Evolutionary conservation across 2,329 filamentous ascomycete genomes (phyloP).

Genomic region (Colletotrichum cereale): DNA sequence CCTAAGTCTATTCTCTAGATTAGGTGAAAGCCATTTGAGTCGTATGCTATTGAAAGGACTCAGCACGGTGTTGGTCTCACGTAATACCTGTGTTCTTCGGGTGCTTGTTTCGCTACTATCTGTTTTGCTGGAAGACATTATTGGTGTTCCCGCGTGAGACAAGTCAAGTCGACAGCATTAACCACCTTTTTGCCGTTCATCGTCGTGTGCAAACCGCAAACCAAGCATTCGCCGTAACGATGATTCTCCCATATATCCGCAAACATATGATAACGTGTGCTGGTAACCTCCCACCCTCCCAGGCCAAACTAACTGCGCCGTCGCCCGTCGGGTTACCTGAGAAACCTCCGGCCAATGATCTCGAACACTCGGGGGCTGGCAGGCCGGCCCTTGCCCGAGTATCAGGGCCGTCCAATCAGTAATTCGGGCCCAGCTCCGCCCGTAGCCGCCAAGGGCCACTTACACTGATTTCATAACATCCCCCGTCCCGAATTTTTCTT

Average conservation of each 20-base stretch:
- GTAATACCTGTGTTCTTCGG: no score
- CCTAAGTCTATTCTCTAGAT: not conserved
- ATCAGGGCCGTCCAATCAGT: not conserved
- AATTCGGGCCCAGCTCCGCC: not conserved
- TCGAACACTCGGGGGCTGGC: not conserved
- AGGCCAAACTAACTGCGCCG: no score
- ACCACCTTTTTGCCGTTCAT: no score
- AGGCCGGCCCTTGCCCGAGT: not conserved
- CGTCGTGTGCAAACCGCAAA: no score
- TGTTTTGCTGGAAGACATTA: not conserved
- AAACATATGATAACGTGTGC: no score
- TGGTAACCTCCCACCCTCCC: no score
- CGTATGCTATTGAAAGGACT: not conserved
- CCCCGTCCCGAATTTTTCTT: not conserved
- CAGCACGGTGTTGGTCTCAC: not conserved
- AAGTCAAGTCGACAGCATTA: no score
- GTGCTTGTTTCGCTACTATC: not conserved
- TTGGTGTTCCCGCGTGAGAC: not conserved
- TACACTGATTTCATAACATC: not conserved
- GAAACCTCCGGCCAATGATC: not conserved
- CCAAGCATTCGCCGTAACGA: no score
- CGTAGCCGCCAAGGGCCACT: not conserved
- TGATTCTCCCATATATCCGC: no score
- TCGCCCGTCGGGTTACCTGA: no score
- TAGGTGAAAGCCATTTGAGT: not conserved